A percentile compares a stretch with the other conserved stretches of the same genome.
These are phyloP conservation scores for Stephania cephalantha DNA, from an alignment of 164 flowering plant species.

Conservation along the genomic window DNA sequence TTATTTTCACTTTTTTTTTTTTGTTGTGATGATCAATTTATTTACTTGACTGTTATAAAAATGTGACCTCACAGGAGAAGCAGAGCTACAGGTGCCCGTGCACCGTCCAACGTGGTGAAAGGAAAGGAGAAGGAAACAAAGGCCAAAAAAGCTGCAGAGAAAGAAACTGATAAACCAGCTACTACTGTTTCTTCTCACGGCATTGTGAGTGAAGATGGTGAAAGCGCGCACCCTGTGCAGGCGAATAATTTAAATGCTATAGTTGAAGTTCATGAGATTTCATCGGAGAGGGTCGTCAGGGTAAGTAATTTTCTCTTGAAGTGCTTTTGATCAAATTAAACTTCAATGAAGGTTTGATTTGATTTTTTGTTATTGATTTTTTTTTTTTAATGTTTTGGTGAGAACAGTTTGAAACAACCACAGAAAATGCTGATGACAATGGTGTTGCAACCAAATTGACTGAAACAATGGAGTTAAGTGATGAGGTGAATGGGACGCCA, in stretches of 20 bases:
- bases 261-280: conserved; percentile 24
- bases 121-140: conserved; percentile 21
- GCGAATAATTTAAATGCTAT: conserved; percentile 27
- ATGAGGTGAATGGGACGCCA: conserved; percentile 32
- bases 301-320: conserved; percentile 21
- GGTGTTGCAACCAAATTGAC: conserved; percentile 19
- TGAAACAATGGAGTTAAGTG: conserved; percentile 28
- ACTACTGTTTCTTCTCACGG: conserved; percentile 16
- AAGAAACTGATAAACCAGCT: conserved; percentile 11
- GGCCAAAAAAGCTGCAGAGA: conserved; percentile 15
- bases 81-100: conserved; percentile 17
- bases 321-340: neutral
- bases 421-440: conserved; percentile 22
- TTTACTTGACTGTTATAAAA: conserved; percentile 2
- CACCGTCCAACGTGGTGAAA: conserved; percentile 21
- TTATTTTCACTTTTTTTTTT: too few species aligned
- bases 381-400: neutral
- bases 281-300: conserved; percentile 33
- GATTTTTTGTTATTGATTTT: neutral
- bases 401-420: conserved; percentile 32
- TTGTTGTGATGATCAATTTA: neutral
- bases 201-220: conserved; percentile 22
- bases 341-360: neutral
- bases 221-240: conserved; percentile 19
- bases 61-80: conserved; percentile 34